These are phyloP conservation scores for Eremomyces bilateralis DNA, from an alignment of 495 filamentous ascomycete species.

Conservation along the genomic window DNA sequence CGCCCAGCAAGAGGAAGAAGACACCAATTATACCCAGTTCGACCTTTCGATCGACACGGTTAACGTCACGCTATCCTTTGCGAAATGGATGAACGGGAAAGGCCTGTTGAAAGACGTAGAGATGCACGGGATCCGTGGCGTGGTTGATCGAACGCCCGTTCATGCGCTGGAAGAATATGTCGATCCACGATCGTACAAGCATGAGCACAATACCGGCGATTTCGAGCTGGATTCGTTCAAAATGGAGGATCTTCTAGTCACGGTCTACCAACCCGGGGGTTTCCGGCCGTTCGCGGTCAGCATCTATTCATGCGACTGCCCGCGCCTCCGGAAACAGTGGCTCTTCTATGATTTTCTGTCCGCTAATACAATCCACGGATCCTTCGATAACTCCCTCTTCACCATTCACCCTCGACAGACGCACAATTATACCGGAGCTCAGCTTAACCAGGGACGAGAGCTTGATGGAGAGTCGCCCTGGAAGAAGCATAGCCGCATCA, in stretches of 20 bases:
- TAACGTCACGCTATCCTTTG: slow-evolving; percentile 90
- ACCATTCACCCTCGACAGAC: slow-evolving; percentile 89
- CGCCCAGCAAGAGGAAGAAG: slow-evolving; percentile 43
- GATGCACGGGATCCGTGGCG: slow-evolving; percentile 87
- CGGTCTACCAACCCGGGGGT: slow-evolving; percentile 68
- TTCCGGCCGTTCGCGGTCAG: slow-evolving; percentile 90
- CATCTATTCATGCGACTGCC: slow-evolving; percentile 86
- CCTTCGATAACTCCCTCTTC: slow-evolving; percentile 86
- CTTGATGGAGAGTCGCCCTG: slow-evolving; percentile 34
- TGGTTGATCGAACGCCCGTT: slow-evolving; percentile 72
- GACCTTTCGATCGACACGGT: slow-evolving; percentile 87
- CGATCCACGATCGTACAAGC: slow-evolving; percentile 70
- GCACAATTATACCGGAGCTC: slow-evolving; percentile 41
- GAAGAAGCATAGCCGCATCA: slow-evolving; percentile 81
- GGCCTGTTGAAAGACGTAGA: slow-evolving; percentile 81
- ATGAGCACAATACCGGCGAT: slow-evolving; percentile 76
- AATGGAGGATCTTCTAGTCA: slow-evolving; percentile 80
- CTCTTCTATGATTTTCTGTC: slow-evolving; percentile 94
- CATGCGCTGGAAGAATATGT: slow-evolving; percentile 34
- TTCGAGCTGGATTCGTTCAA: slow-evolving; percentile 95
- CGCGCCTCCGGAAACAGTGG: slow-evolving; percentile 84
- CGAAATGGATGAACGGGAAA: slow-evolving; percentile 95
- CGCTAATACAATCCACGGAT: slow-evolving; percentile 87
- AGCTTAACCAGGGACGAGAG: slow-evolving; percentile 29
- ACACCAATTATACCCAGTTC: slow-evolving; percentile 94